Evolutionary conservation across 306 rosid species (phyloP), one percentile per base, ranked within the genome.

Genomic region (Crotalaria pallida): DNA sequence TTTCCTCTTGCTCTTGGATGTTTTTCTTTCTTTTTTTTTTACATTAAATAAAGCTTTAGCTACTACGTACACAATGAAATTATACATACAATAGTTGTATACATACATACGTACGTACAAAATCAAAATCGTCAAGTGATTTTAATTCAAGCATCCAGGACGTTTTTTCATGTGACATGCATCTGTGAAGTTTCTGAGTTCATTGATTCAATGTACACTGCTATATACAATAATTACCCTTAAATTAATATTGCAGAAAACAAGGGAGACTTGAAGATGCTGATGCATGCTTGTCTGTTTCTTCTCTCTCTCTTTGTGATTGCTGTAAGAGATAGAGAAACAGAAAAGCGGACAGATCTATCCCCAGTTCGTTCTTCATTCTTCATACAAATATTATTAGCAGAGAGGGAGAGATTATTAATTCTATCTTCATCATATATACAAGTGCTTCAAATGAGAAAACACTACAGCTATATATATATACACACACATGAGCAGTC

Each of bases 241-340:
- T 33, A n/a, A 64, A 40, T 40, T 58, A 36, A 34, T 47, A 17
- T 72, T 43, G 50, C 80, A 68, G 72, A 79, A 68, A 79, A 60
- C 72, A 21, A 43, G 60, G 53, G 62, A 73, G 56, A 60, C 53
- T 58, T 72, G 22, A 8, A 38, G 18, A 13, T 48, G 49, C 7
- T 19, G 10, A 15, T 40, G 3, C 18, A 58, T 49, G 43, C 47
- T 18, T 21, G 15, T 21, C 50, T 18, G 26, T 23, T 24, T 69
- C 16, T 36, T 53, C 71, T 48, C 10, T 65, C 10, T 10, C 17
- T 31, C 11, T 47, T 9, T 26, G 31, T 53, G 41, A 17, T 3
- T 69, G 29, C 36, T 27, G 17, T 19, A 34, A 47, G 76, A 59
- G 56, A 33, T n/a, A 60, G 0, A 36, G 8, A 44, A 13, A 36